Evolutionary conservation across 2,329 filamentous ascomycete species (phyloP).

Genomic region (Aspergillus puulaauensis): DNA sequence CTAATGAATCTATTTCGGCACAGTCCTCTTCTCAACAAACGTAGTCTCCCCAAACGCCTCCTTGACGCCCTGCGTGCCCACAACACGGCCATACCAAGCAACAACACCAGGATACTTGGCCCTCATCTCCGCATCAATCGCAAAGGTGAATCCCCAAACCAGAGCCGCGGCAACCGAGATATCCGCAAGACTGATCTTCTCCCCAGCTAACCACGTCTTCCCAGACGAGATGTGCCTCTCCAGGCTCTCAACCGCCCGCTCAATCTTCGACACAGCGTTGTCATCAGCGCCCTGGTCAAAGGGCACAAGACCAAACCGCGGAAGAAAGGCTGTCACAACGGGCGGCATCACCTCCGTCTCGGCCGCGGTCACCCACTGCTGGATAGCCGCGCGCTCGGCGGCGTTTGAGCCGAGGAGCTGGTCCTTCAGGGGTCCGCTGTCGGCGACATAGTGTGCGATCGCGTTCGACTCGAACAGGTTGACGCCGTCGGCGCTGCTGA

Average conservation of each 20-base stretch:
- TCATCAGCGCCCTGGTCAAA: slow-evolving; percentile 25
- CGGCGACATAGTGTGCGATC: slow-evolving; percentile 50
- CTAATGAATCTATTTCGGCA: neutral
- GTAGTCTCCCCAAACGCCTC: slow-evolving; percentile 10
- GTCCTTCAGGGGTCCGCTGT: slow-evolving; percentile 43
- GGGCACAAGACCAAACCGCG: slow-evolving; percentile 19
- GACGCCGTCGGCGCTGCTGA: slow-evolving; percentile 51
- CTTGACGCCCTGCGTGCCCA: slow-evolving; percentile 6
- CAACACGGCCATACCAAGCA: slow-evolving; percentile 18
- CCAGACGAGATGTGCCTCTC: slow-evolving; percentile 20
- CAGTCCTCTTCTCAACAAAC: slow-evolving; percentile 11
- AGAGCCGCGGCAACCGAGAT: slow-evolving; percentile 25
- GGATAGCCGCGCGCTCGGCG: slow-evolving; percentile 44
- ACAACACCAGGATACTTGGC: slow-evolving; percentile 23
- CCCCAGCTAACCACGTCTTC: slow-evolving; percentile 22
- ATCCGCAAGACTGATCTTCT: slow-evolving; percentile 28
- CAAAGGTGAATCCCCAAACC: slow-evolving; percentile 25
- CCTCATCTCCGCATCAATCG: slow-evolving; percentile 28
- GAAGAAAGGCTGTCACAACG: slow-evolving; percentile 18
- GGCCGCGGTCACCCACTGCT: slow-evolving; percentile 48
- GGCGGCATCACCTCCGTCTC: slow-evolving; percentile 30
- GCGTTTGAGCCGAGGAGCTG: slow-evolving; percentile 48
- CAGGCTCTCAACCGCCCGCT: slow-evolving; percentile 19
- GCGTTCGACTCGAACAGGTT: slow-evolving; percentile 48
- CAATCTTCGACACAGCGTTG: slow-evolving; percentile 17